phyloP scores from a whole-genome alignment of 2,329 filamentous ascomycete genomes.

The Trichoderma guizhouense region DNA sequence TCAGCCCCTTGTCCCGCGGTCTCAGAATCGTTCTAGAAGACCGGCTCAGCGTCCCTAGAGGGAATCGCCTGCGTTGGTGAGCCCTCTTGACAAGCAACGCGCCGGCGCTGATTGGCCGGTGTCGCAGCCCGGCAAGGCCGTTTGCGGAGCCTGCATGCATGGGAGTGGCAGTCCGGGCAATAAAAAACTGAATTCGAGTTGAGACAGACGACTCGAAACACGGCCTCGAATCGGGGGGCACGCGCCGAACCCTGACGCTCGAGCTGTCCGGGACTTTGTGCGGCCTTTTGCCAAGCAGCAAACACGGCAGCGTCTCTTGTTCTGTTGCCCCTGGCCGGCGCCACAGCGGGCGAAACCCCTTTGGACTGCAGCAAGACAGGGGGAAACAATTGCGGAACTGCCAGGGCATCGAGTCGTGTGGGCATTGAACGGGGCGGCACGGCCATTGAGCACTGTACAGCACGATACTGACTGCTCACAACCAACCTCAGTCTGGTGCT shows the following conservation, averaged over 20 bases:
- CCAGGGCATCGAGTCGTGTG: not conserved
- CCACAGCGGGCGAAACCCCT: slow-evolving; percentile 15
- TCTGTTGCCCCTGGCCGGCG: slow-evolving; percentile 7
- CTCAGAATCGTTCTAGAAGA: slow-evolving; percentile 32
- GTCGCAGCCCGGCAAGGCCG: slow-evolving; percentile 2
- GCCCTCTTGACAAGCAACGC: not conserved
- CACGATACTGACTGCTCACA: not conserved
- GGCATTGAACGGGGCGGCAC: not conserved
- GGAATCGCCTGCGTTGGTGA: slow-evolving; percentile 9
- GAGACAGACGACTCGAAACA: not conserved
- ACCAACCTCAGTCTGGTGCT: too few species aligned
- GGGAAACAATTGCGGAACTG: not conserved
- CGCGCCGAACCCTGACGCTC: not conserved
- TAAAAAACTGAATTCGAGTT: not conserved
- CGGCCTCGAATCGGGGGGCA: not conserved
- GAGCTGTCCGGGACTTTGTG: not conserved
- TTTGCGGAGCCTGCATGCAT: not conserved
- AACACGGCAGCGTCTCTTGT: not conserved
- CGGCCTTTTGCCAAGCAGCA: not conserved
- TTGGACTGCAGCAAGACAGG: slow-evolving; percentile 16
- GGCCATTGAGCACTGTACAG: not conserved
- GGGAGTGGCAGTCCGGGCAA: not conserved
- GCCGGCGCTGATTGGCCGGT: not conserved
- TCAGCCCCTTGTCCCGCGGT: slow-evolving; percentile 27
- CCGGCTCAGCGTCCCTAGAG: slow-evolving; percentile 4